Evolutionary conservation across 2,329 filamentous ascomycete genomes (phyloP), one percentile per base, ranked within the genome.

Genomic region (Fusarium paranaense): DNA sequence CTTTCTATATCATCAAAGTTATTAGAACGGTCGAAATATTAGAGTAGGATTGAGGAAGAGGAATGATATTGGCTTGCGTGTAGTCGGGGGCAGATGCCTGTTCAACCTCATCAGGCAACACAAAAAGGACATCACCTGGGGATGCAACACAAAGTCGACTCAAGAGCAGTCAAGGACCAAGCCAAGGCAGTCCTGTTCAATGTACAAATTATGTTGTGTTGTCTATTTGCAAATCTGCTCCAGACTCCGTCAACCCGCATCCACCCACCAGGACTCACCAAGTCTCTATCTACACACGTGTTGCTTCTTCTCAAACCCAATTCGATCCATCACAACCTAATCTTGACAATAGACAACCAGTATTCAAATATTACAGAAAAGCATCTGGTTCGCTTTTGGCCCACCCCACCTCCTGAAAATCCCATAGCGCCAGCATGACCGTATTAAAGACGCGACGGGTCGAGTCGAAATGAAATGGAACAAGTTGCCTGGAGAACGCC

Each of bases 301-400:
- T n/a, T 54, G 45, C 56, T 37, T 40, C 63, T 61, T 35, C 20
- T 61, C 42, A 22, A n/a, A 35, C 30, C 47, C 47, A 22, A n/a
- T 45, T 62, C 35, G 27, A 37, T 27, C 20, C 50, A 42, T 62
- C 20, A 14, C 67, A 32, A n/a, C 63, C 62, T 62, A 63, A 64
- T 42, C 62, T 72, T 56, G 62, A 71, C 71, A 69, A 66, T 71
- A 76, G 75, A 71, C 76, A 80, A 68, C 76, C 80, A 80, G 66
- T 80, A 73, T 77, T 69, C 42, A 78, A 77, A 71, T 75, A 78
- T 79, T 77, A 79, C 75, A 79, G 68, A 70, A 75, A 79, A 76
- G 67, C 74, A 72, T 69, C 63, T 71, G 71, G 60, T 66, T 74
- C 70, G 64, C 73, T 60, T 73, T 68, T 59, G 64, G 67, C 66